A percentile compares a stretch with the other conserved stretches of the same genome.
Conservation (phyloP, 2,329 filamentous ascomycete genomes). For the Onygenales sp. region DNA sequence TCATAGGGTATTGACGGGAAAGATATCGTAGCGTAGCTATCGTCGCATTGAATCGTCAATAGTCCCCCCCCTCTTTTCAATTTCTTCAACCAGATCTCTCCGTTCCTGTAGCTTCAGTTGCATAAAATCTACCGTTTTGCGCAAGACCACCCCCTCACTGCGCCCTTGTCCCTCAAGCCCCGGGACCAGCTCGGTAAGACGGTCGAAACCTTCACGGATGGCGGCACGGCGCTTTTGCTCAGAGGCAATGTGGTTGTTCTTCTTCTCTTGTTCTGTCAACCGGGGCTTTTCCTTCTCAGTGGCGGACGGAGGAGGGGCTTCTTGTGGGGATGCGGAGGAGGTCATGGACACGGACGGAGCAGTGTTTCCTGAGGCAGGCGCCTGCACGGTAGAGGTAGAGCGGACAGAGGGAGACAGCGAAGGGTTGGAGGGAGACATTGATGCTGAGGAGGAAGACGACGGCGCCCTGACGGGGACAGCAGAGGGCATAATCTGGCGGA, state of each 20-base stretch:
- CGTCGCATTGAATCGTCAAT: conserved; percentile 36
- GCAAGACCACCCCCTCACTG: conserved; percentile 76
- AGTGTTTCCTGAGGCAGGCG: not conserved
- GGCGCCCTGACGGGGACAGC: not conserved
- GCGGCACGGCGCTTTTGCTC: conserved; percentile 58
- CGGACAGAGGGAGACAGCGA: not conserved
- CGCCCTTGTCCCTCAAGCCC: conserved; percentile 73
- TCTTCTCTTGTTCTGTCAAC: conserved; percentile 61
- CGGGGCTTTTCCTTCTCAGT: conserved; percentile 48
- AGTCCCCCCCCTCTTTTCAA: conserved; percentile 50
- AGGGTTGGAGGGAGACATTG: conserved; percentile 1
- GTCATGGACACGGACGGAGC: not conserved
- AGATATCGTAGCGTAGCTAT: conserved; percentile 3
- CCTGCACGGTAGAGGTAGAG: not conserved
- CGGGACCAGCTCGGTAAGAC: conserved; percentile 68
- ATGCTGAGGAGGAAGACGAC: not conserved
- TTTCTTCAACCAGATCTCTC: conserved; percentile 46
- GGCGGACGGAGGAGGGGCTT: conserved; percentile 11
- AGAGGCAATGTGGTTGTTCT: conserved; percentile 63
- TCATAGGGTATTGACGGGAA: no score
- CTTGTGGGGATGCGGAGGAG: conserved; percentile 1
- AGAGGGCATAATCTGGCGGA: not conserved
- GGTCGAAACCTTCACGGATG: conserved; percentile 76
- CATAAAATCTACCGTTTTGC: conserved; percentile 59
- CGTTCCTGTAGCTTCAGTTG: conserved; percentile 51